A percentile compares a stretch with the other conserved stretches of the same genome.
Evolutionary conservation across 768 basidiomycete genomes (phyloP).

Genomic region (Hypholoma sublateritium): DNA sequence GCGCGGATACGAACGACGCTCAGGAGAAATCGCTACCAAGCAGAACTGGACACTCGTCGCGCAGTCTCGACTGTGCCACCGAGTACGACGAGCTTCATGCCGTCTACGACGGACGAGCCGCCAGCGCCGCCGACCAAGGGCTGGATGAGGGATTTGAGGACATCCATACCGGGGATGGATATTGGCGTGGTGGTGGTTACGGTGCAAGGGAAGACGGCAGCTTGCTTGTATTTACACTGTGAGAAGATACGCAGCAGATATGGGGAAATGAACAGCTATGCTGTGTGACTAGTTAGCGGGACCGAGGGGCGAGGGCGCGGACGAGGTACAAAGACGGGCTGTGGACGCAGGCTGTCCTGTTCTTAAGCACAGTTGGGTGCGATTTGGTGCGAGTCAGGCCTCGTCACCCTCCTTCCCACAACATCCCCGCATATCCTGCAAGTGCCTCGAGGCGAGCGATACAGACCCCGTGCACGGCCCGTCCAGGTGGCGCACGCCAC

Average conservation of each 20-base stretch:
- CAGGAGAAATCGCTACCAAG: slow-evolving; percentile 54
- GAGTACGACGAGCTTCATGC: slow-evolving; percentile 87
- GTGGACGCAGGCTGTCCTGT: background rate
- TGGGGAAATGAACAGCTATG: background rate
- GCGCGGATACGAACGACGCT: background rate
- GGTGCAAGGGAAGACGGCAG: slow-evolving; percentile 4
- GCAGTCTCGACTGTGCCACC: slow-evolving; percentile 89
- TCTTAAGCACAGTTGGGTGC: slow-evolving; percentile 1
- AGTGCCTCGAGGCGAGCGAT: background rate
- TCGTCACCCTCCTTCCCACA: slow-evolving; percentile 8
- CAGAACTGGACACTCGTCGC: slow-evolving; percentile 76
- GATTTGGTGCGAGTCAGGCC: slow-evolving; percentile 5
- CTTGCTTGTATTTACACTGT: slow-evolving; percentile 5
- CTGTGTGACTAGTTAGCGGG: slow-evolving; percentile 4
- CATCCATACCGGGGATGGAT: slow-evolving; percentile 57
- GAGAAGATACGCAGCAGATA: slow-evolving; percentile 5
- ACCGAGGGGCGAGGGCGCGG: slow-evolving; percentile 1
- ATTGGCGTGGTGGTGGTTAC: slow-evolving; percentile 1
- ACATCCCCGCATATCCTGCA: slow-evolving; percentile 2
- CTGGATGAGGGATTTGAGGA: slow-evolving; percentile 76
- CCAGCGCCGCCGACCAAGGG: slow-evolving; percentile 76
- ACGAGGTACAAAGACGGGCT: background rate
- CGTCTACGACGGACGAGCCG: slow-evolving; percentile 80
- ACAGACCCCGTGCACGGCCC: background rate
- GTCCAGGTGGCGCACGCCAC: background rate